Base-by-base conservation (phyloP, 345 rosid genomes). In the Viola odorata region DNA sequence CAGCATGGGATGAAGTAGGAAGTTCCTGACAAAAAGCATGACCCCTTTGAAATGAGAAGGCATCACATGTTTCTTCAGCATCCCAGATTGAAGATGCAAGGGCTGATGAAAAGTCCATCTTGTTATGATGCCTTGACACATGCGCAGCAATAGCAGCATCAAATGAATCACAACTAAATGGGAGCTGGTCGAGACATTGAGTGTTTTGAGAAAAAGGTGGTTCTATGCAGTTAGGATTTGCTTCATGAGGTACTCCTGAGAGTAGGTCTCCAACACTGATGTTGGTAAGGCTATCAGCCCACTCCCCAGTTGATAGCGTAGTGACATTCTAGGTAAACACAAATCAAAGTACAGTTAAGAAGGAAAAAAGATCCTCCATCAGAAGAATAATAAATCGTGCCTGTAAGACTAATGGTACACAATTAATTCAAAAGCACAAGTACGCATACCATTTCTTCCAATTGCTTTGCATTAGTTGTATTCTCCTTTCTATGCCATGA, bases 101-200 rank as follows among this genome's bases (percentile, higher is more conserved):
- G 71, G 82, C 55, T 23, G 85, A 73, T 55, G 68, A 64, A 62
- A 65, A 54, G 45, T 66, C 84, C 65, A 73, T 69, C 77, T 78
- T 88, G 73, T 80, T 80, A 72, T 90, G 95, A 62, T 85, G 89
- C 72, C 73, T 84, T 57, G 86, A 82, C 64, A 95, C 71, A 79
- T 95, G 97, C 63, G 96, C 99, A 73, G 99, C 97, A 67, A 94
- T 86, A 57, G 89, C 99, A 62, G 97, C 99, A 77, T 95, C 99
- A 53, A 95, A 95, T 57, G 99, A 95, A 76, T 95, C 98, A 13
- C 94, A 91, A 77, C 84, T 85, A 71, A 86, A 85, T 14, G 96
- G 61, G 52, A 77, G 71, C 65, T 82, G 90, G 59, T 81, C 84
- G 57, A 77, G 81, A 77, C 73, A 77, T 41, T 77, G 84, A 68